Percentiles rank a stretch among this genome's conserved stretches.
These are phyloP conservation scores for Dichotomopilus funicola DNA, from an alignment of 2,329 filamentous ascomycete species.

Conservation along the genomic window DNA sequence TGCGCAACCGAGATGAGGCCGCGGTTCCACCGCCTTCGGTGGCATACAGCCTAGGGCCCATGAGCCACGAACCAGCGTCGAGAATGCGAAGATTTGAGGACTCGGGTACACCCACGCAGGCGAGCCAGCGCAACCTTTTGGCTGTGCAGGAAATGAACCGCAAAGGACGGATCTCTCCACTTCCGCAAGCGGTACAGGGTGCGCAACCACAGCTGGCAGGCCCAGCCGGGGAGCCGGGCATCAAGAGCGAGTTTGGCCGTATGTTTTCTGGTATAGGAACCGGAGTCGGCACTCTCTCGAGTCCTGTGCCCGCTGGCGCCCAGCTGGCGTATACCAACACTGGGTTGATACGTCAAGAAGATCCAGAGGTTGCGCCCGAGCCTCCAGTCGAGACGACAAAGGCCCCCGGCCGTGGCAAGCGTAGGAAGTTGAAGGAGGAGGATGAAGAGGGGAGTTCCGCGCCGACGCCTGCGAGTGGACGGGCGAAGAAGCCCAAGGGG, in stretches of 20 bases:
- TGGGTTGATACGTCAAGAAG: slow-evolving; percentile 46
- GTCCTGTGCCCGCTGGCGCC: slow-evolving; percentile 40
- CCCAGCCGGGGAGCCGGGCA: slow-evolving; percentile 74
- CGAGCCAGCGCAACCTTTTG: slow-evolving; percentile 61
- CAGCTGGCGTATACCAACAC: slow-evolving; percentile 42
- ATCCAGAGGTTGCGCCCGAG: slow-evolving; percentile 39
- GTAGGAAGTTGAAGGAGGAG: slow-evolving; percentile 72
- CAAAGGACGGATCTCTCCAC: slow-evolving; percentile 75
- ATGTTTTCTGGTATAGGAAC: slow-evolving; percentile 89
- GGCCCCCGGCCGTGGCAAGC: slow-evolving; percentile 44
- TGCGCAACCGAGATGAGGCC: slow-evolving; percentile 42
- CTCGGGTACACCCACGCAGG: slow-evolving; percentile 51
- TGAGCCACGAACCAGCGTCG: slow-evolving; percentile 38
- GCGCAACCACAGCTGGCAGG: slow-evolving; percentile 75
- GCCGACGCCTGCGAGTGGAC: slow-evolving; percentile 50
- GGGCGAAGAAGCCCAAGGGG: slow-evolving; percentile 59
- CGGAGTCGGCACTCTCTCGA: slow-evolving; percentile 47
- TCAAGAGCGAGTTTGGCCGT: slow-evolving; percentile 90
- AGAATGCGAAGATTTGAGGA: slow-evolving; percentile 40
- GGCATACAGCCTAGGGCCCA: slow-evolving; percentile 40
- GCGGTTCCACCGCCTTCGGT: slow-evolving; percentile 43
- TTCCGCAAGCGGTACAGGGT: slow-evolving; percentile 90
- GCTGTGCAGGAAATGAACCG: slow-evolving; percentile 74
- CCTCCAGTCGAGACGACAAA: slow-evolving; percentile 42
- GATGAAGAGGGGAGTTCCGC: slow-evolving; percentile 65